Base-by-base conservation (phyloP, 345 rosid genomes). In the Gossypium herbaceum region DNA sequence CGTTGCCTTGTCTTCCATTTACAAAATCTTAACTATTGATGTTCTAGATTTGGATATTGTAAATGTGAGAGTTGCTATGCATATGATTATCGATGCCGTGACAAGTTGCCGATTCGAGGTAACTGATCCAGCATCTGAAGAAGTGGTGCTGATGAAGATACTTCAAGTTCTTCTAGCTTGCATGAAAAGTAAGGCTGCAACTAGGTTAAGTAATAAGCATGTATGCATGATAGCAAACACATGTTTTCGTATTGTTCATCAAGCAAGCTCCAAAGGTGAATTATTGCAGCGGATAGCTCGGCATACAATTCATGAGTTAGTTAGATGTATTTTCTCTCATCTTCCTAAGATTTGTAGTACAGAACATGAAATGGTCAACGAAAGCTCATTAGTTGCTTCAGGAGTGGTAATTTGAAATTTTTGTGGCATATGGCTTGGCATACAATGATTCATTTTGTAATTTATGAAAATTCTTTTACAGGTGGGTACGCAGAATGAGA, bases 121-220 rank as follows among this genome's bases (percentile, higher is more conserved):
- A 62, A 89, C 90, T 24, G 93, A 89, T 83, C 90, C 92, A 12
- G 88, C 86, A 47, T 89, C 93, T 2, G 96, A 91, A 80, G 93
- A 91, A 83, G 92, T 89, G 63, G 93, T 89, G 80, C 75, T 89
- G 74, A 85, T 89, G 91, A 91, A 91, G 81, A 89, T 91, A 74
- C 96, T 91, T 79, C 93, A 89, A 84, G 93, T 91, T 86, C 86
- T 91, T 78, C 72, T 89, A 51, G 96, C 93, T 78, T 91, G 93
- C 72, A 81, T 91, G 84, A 91, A 89, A 82, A 88, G 91, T 77
- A 91, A 85, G 75, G 92, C 89, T n/a, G 83, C 91, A 25, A 81
- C 77, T 79, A 72, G 70, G 78, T 81, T 91, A 85, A 86, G 85
- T 78, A 91, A 91, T 80, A 90, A 86, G 70, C 89, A 89, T 72